A percentile compares a stretch with the other conserved stretches of the same genome.
phyloP scores from a whole-genome alignment of 2,329 filamentous ascomycete genomes.

The Fusarium beomiforme region DNA sequence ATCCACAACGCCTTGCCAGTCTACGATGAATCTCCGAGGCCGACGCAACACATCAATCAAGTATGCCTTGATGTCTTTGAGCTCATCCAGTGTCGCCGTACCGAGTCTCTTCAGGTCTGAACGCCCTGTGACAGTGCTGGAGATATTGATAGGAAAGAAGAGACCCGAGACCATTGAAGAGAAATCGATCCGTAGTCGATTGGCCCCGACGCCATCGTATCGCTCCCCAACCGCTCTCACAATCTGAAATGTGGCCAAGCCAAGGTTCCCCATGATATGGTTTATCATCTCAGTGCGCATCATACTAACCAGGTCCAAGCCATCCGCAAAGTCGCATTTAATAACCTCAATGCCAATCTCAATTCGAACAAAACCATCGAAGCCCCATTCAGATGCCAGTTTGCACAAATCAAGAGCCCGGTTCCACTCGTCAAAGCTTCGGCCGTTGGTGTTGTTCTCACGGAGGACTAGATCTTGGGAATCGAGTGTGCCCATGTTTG shows the following conservation, averaged over 20 bases:
- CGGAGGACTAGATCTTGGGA: conserved; percentile 71
- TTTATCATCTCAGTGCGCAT: conserved; percentile 39
- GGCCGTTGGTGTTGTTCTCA: conserved; percentile 44
- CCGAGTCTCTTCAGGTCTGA: conserved; percentile 49
- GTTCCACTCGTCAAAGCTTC: conserved; percentile 53
- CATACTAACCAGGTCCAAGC: conserved; percentile 51
- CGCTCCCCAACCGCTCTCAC: conserved; percentile 54
- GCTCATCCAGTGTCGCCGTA: conserved; percentile 43
- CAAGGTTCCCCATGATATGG: conserved; percentile 22
- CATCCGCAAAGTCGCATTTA: conserved; percentile 67
- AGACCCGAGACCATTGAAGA: conserved; percentile 62
- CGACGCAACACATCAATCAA: conserved; percentile 55
- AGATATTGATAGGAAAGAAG: conserved; percentile 62
- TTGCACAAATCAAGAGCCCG: conserved; percentile 67
- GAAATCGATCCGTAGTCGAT: conserved; percentile 57
- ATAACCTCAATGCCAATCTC: conserved; percentile 78
- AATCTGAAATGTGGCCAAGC: conserved; percentile 52
- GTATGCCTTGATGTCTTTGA: conserved; percentile 53
- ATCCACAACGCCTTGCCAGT: conserved; percentile 76
- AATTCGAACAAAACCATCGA: conserved; percentile 74
- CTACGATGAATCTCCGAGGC: conserved; percentile 47
- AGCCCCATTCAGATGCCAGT: conserved; percentile 61
- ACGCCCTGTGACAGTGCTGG: conserved; percentile 50
- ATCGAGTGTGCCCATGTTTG: conserved; percentile 72
- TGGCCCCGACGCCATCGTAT: conserved; percentile 57